phyloP scores from a whole-genome alignment of 148 eudicot genomes.

The Heliamphora exappendiculata region DNA sequence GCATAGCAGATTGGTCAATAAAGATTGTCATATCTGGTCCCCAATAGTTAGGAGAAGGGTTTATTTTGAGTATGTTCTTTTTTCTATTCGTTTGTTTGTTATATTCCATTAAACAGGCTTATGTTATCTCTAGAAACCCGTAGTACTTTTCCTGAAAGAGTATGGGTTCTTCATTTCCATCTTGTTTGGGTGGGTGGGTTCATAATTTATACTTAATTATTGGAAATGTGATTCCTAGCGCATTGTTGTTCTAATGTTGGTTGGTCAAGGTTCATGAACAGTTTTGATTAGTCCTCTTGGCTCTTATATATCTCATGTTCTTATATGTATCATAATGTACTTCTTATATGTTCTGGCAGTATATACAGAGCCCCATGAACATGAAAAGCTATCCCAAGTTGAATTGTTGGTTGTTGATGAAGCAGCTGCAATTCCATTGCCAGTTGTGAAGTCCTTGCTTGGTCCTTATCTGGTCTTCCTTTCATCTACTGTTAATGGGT shows the following conservation, averaged over 20 bases:
- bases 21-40: background rate
- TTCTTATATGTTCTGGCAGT: constrained; percentile 40
- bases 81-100: background rate
- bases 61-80: background rate
- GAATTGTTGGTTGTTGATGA: constrained; percentile 96
- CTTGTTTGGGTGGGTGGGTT: background rate
- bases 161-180: background rate
- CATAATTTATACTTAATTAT: background rate
- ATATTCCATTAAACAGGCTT: background rate
- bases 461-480: constrained; percentile 95
- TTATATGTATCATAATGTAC: constrained; percentile 3
- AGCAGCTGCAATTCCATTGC: constrained; percentile 94
- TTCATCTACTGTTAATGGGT: constrained; percentile 99
- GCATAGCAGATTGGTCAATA: background rate
- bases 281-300: background rate
- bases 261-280: background rate
- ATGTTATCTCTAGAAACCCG: background rate
- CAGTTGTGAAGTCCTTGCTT: constrained; percentile 79
- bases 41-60: background rate
- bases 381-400: constrained; percentile 85
- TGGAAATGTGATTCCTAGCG: background rate
- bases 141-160: background rate
- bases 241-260: background rate
- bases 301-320: constrained; percentile 3
- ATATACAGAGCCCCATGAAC: constrained; percentile 85